Percentiles rank a stretch among this genome's conserved stretches.
Evolutionary conservation across 106 monocot species (phyloP).

Genomic region (Ottelia alismoides): DNA sequence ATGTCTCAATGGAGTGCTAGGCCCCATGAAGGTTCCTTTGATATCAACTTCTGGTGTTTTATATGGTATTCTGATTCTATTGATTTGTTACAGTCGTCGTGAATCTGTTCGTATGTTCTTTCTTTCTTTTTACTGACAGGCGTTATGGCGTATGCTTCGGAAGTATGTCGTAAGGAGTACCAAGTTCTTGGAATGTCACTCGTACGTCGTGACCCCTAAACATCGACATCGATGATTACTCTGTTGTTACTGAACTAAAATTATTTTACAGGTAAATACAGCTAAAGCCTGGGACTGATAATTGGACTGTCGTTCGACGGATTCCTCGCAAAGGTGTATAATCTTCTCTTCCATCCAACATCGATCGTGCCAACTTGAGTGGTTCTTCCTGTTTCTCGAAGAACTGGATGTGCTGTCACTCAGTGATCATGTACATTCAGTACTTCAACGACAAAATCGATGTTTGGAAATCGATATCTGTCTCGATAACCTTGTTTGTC

Average conservation of each 20-base stretch:
- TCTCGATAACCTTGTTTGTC: no score
- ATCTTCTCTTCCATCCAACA: no score
- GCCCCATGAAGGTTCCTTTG: conserved; percentile 42
- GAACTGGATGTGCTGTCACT: neutral
- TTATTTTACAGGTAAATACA: conserved; percentile 28
- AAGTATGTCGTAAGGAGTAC: conserved; percentile 45
- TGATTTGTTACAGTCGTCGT: neutral
- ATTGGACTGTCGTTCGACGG: conserved; percentile 64
- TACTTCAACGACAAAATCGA: no score
- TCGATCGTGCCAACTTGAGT: no score
- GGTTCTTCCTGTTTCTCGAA: neutral
- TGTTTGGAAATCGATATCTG: no score
- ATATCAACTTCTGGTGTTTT: neutral
- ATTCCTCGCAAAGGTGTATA: conserved; percentile 38
- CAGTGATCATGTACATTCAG: neutral
- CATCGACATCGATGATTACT: neutral
- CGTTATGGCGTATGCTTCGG: conserved; percentile 63
- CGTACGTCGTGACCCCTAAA: conserved; percentile 15
- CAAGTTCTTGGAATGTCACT: conserved; percentile 49
- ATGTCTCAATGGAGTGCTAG: conserved; percentile 23
- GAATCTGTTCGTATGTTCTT: neutral
- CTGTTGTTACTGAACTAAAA: neutral
- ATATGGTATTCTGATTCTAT: neutral
- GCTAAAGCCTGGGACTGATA: conserved; percentile 35
- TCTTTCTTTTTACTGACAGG: conserved; percentile 16